A percentile compares a stretch with the other conserved stretches of the same genome.
phyloP scores from a whole-genome alignment of 2,329 filamentous ascomycete species.

The Cephalotrichum gorgonifer region DNA sequence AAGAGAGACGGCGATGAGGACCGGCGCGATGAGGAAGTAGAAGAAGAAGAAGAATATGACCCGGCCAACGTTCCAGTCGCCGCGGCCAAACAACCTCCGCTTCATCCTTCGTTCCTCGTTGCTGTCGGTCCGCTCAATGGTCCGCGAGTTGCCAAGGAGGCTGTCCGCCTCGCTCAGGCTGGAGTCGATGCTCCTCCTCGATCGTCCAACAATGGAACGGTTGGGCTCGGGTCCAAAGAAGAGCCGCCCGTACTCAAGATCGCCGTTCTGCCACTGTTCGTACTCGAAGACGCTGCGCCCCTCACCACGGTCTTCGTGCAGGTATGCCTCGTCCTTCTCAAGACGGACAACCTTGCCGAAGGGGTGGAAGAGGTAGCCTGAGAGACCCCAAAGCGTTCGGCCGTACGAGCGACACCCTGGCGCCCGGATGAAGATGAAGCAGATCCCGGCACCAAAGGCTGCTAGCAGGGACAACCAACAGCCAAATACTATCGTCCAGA shows the following conservation, averaged over 20 bases:
- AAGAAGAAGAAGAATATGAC: slow-evolving; percentile 96
- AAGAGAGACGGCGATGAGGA: slow-evolving; percentile 73
- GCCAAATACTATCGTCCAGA: slow-evolving; percentile 87
- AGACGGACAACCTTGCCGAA: slow-evolving; percentile 95
- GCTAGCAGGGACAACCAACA: slow-evolving; percentile 88
- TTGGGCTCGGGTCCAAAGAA: slow-evolving; percentile 74
- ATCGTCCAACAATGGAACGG: slow-evolving; percentile 74
- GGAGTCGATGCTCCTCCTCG: slow-evolving; percentile 82
- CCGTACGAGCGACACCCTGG: slow-evolving; percentile 81
- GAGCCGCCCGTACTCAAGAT: slow-evolving; percentile 86
- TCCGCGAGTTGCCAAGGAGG: slow-evolving; percentile 55
- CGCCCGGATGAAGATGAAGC: slow-evolving; percentile 68
- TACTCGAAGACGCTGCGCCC: slow-evolving; percentile 97
- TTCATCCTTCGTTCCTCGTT: slow-evolving; percentile 42
- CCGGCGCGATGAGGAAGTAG: slow-evolving; percentile 82
- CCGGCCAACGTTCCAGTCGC: slow-evolving; percentile 88
- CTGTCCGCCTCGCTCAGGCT: slow-evolving; percentile 77
- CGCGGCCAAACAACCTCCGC: slow-evolving; percentile 83
- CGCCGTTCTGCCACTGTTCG: slow-evolving; percentile 96
- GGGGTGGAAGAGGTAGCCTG: slow-evolving; percentile 84
- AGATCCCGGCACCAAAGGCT: slow-evolving; percentile 63
- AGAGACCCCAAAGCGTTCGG: slow-evolving; percentile 70
- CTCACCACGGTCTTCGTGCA: slow-evolving; percentile 90
- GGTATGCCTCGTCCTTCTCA: slow-evolving; percentile 86
- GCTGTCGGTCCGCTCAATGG: slow-evolving; percentile 20